phyloP scores from a whole-genome alignment of 805 yeast species.

The Kuraishia ogatae region DNA sequence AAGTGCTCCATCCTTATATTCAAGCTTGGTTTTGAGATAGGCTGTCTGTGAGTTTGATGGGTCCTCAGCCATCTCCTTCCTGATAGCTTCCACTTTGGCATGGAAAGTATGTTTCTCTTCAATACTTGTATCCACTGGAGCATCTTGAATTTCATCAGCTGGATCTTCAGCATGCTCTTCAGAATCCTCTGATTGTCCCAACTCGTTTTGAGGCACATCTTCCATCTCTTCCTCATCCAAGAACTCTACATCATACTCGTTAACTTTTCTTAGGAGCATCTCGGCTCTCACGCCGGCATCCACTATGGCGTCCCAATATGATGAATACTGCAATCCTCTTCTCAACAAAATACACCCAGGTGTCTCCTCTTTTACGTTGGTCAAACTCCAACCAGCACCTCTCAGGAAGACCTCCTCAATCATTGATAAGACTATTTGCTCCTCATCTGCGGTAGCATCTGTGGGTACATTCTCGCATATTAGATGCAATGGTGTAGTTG shows the following conservation, averaged over 20 bases:
- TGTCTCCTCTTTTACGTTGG: slow-evolving; percentile 63
- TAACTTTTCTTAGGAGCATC: slow-evolving; percentile 62
- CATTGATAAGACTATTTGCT: slow-evolving; percentile 39
- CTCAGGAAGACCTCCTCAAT: slow-evolving; percentile 62
- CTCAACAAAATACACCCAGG: slow-evolving; percentile 76
- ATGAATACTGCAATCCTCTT: slow-evolving; percentile 30
- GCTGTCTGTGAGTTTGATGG: slow-evolving; percentile 60
- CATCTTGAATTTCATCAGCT: slow-evolving; percentile 7
- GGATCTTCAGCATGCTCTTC: too few relatives aligned
- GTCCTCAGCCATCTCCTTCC: slow-evolving; percentile 20
- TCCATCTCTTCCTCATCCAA: slow-evolving; percentile 29
- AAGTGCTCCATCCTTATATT: slow-evolving; percentile 59
- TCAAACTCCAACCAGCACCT: slow-evolving; percentile 90
- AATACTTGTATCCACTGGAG: slow-evolving; percentile 1
- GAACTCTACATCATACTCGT: slow-evolving; percentile 56
- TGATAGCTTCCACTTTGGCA: slow-evolving; percentile 4
- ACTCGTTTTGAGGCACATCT: slow-evolving; percentile 10
- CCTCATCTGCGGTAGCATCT: slow-evolving; percentile 32
- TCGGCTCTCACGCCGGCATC: slow-evolving; percentile 92
- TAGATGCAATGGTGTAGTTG: slow-evolving; percentile 76
- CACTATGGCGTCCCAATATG: slow-evolving; percentile 43
- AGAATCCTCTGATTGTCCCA: slow-evolving; percentile 12
- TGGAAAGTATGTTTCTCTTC: slow-evolving; percentile 9
- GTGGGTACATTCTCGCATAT: slow-evolving; percentile 44
- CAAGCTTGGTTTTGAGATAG: slow-evolving; percentile 57